Evolutionary conservation across 139 green algal species (phyloP).

Genomic region (Trebouxia sp.): DNA sequence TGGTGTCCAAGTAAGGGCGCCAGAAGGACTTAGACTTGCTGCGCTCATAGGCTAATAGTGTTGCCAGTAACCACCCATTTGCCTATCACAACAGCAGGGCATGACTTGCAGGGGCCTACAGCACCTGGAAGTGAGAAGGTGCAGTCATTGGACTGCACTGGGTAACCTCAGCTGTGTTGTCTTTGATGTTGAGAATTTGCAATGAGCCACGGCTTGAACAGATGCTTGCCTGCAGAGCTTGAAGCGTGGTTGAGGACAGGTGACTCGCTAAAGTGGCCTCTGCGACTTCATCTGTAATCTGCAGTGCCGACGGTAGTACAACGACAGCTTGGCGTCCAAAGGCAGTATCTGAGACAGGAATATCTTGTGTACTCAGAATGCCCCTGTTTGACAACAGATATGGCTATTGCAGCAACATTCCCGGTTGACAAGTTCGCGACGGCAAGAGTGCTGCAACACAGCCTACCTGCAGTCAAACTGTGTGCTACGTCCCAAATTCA

Average conservation of each 20-base stretch:
- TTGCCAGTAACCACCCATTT: conserved; percentile 3
- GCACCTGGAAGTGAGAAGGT: too few species aligned
- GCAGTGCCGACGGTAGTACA: not conserved
- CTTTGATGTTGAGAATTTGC: too few species aligned
- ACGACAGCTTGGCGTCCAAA: conserved; percentile 9
- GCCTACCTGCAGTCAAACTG: not conserved
- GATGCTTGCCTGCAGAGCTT: not conserved
- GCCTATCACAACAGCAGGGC: conserved; percentile 13
- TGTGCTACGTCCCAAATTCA: not conserved
- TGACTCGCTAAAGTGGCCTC: not conserved
- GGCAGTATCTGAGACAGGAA: not conserved
- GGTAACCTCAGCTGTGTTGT: too few species aligned
- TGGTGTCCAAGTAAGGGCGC: not conserved
- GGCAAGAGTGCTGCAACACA: too few species aligned
- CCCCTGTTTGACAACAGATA: not conserved
- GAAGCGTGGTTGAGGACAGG: not conserved
- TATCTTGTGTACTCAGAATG: not conserved
- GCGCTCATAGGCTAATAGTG: not conserved
- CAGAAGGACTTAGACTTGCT: not conserved
- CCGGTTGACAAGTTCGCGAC: too few species aligned
- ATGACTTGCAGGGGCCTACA: not conserved
- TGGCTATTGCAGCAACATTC: too few species aligned
- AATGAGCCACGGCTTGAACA: too few species aligned
- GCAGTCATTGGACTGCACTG: too few species aligned
- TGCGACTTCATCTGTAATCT: not conserved